Percentiles rank a stretch among this genome's conserved stretches.
Conservation (phyloP, 2,329 filamentous ascomycete species). For the Verticillium nonalfalfae region DNA sequence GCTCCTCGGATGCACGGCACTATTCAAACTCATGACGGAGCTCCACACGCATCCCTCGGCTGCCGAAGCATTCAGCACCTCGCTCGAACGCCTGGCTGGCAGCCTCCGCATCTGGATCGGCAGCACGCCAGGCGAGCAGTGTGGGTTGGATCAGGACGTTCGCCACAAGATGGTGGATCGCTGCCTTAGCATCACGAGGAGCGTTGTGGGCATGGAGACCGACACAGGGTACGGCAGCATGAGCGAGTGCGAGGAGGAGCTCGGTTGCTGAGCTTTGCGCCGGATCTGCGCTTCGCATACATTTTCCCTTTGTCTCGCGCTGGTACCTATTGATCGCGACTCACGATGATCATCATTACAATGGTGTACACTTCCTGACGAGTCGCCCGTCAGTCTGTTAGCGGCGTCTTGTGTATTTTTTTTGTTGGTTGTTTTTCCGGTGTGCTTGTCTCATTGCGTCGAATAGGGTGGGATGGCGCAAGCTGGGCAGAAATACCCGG, state of each 20-base stretch:
- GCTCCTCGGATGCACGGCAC: conserved; percentile 53
- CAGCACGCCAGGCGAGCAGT: conserved; percentile 40
- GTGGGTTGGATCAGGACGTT: conserved; percentile 43
- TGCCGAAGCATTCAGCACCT: conserved; percentile 36
- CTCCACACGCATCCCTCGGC: conserved; percentile 40
- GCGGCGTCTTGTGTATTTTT: neutral
- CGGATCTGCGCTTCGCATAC: neutral
- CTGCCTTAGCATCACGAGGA: conserved; percentile 50
- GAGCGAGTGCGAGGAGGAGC: conserved; percentile 38
- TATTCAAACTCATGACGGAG: conserved; percentile 51
- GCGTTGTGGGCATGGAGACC: conserved; percentile 51
- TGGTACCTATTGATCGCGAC: neutral
- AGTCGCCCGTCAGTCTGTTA: neutral
- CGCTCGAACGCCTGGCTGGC: conserved; percentile 51
- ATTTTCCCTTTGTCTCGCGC: neutral
- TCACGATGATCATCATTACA: neutral
- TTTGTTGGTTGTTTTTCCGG: neutral
- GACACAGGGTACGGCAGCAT: conserved; percentile 56
- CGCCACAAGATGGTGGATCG: conserved; percentile 47
- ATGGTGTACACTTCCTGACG: neutral
- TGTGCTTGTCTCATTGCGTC: neutral
- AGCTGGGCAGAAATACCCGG: neutral
- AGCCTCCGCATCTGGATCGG: conserved; percentile 57
- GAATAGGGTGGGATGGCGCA: neutral
- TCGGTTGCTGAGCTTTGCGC: conserved; percentile 8